Conservation (phyloP, 768 basidiomycete species). For the Auriculariales sp. region DNA sequence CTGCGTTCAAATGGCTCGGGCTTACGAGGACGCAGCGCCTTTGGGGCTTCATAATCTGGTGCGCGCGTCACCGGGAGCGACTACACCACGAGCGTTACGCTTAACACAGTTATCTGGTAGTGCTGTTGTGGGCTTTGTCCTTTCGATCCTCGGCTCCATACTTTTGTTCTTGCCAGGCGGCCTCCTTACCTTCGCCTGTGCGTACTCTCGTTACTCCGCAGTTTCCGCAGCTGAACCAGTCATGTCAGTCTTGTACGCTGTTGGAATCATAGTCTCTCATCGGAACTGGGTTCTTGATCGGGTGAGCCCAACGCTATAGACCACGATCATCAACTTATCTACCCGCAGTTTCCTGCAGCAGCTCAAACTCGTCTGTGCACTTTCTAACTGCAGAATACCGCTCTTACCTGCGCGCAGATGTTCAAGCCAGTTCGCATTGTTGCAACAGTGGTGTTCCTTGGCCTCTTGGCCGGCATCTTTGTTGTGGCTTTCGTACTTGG, state of each 20-base stretch:
- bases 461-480: constrained; percentile 68
- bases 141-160: constrained; percentile 68
- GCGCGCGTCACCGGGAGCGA: constrained; percentile 15
- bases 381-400: background rate
- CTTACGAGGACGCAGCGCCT: constrained; percentile 68
- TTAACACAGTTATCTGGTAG: constrained; percentile 23
- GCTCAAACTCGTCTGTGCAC: constrained; percentile 53
- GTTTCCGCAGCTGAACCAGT: constrained; percentile 2
- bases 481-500: constrained; percentile 68
- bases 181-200: constrained; percentile 59
- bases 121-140: constrained; percentile 54
- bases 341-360: constrained; percentile 56
- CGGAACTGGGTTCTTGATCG: constrained; percentile 85
- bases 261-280: constrained; percentile 76
- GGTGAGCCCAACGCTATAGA: constrained; percentile 34
- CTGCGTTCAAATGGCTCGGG: constrained; percentile 69
- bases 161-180: constrained; percentile 55
- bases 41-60: constrained; percentile 82
- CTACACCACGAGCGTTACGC: background rate
- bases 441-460: constrained; percentile 67
- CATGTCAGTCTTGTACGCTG: constrained; percentile 54
- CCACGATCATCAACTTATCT: constrained; percentile 3
- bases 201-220: constrained; percentile 16
- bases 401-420: constrained; percentile 39
- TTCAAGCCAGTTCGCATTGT: constrained; percentile 85